Evolutionary conservation across 2,329 filamentous ascomycete genomes (phyloP).

Genomic region (Kalaharituber pfeilii): DNA sequence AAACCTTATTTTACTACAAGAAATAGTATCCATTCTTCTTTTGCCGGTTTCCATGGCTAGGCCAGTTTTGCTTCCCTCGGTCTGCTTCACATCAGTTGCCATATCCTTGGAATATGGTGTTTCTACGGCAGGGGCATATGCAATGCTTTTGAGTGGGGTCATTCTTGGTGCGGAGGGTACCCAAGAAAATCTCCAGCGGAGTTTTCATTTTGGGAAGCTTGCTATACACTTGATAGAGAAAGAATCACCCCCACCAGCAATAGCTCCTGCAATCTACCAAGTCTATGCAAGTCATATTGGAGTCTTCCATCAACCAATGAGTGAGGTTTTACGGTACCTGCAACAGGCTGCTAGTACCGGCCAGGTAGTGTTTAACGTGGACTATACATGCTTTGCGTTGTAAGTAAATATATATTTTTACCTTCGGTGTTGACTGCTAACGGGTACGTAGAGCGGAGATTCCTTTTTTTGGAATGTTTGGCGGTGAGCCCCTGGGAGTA

Average conservation of each 20-base stretch:
- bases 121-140: slow-evolving; percentile 21
- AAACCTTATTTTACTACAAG: slow-evolving; percentile 22
- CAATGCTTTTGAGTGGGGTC: slow-evolving; percentile 22
- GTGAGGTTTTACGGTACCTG: slow-evolving; percentile 20
- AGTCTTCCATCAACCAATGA: slow-evolving; percentile 22
- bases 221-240: slow-evolving; percentile 22
- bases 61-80: slow-evolving; percentile 19
- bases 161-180: slow-evolving; percentile 21
- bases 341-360: slow-evolving; percentile 20
- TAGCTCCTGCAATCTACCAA: slow-evolving; percentile 22
- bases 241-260: slow-evolving; percentile 9
- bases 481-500: slow-evolving; percentile 18
- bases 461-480: slow-evolving; percentile 22
- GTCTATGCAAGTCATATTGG: slow-evolving; percentile 23
- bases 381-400: slow-evolving; percentile 22
- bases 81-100: slow-evolving; percentile 22
- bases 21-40: slow-evolving; percentile 21
- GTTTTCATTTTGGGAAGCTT: slow-evolving; percentile 20
- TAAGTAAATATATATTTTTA: slow-evolving; percentile 3
- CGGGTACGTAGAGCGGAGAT: slow-evolving; percentile 16
- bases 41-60: slow-evolving; percentile 23
- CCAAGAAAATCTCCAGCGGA: slow-evolving; percentile 17
- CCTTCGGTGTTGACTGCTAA: not conserved
- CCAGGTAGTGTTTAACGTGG: slow-evolving; percentile 22
- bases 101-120: slow-evolving; percentile 21